Evolutionary conservation across 1,139 yeast genomes (phyloP), one percentile per base, ranked within the genome.

Genomic region (Blastobotrys persicus): DNA sequence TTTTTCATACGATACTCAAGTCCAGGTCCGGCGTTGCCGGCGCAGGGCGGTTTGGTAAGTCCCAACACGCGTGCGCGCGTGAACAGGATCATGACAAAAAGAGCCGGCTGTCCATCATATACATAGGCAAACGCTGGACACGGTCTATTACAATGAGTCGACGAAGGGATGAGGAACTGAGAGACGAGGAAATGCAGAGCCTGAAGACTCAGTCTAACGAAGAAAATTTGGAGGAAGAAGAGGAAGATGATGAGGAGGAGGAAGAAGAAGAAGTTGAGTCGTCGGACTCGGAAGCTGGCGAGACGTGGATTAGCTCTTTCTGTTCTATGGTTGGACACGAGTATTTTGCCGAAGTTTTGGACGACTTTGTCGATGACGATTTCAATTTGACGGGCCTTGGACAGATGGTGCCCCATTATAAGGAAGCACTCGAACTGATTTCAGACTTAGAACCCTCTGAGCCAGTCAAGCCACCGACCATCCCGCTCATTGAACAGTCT

Each of bases 281-380:
- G 12, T 53, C 54, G 14, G 63, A 50, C 35, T 57, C 61, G 2
- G 32, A 50, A 23, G 55, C 51, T 0, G 55, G 54, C 19, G 61
- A 57, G 13, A 84, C 94, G 41, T 92, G 98, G 98, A 86, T 92
- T 58, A 80, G 87, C 55, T 88, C 86, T 61, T 91, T 85, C 68
- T 89, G 97, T 65, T 80, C 88, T 42, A 76, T 84, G 57, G 88
- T 86, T 62, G 96, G 96, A 19, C 95, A 89, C 65, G 97, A 92
- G 63, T 91, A 84, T 67, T 89, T 89, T 68, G 95, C 92, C 34
- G 95, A 92, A 55, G 96, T 92, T 16, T 78, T 91, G 1, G 92
- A 88, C 51, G 97, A 89, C 47, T 92, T 89, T 66, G 88, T 92
- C 56, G 97, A 91, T 62, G 99, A 92, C 68, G 98, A 92, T 61